Evolutionary conservation across 2,329 filamentous ascomycete species (phyloP), one percentile per base, ranked within the genome.

Genomic region (Xylaria arbuscula): DNA sequence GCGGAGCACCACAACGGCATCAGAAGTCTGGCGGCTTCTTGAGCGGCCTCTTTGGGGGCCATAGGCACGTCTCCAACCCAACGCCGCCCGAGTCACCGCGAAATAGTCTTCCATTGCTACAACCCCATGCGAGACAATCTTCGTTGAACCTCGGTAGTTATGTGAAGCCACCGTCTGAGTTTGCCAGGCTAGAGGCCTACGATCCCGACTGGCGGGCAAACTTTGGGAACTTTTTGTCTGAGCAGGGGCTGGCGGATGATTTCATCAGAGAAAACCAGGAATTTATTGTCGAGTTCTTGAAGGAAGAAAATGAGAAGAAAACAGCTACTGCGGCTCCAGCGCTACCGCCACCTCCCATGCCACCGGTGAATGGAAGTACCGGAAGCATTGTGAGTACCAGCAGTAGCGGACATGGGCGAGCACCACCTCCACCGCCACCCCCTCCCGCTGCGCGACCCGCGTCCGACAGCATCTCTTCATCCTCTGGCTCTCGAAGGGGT

Each of bases 201-300:
- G 88, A 91, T 76, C 87, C 88, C 1, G 80, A 86, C 68, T 91
- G 89, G 89, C 84, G 88, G 69, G 87, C 89, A 72, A 87, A 89
- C 72, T 90, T 90, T 80, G 88, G 89, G 42, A 87, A 89, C 70
- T 88, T 90, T 73, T 80, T 91, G 62, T 87, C 83, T 65, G 81
- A 86, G 54, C 89, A 89, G 80, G 89, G 88, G 17, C 82, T 90
- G 69, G 89, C 86, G 7, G 88, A 90, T 73, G 88, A 90, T 72
- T 88, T 90, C 70, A 91, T 91, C 75, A 86, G 85, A 71, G 88
- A 90, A 45, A 90, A 91, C 74, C 89, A 91, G 74, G 88, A 90
- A 73, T 91, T 91, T 71, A 91, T 91, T 75, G 85, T 90, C 71
- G 85, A 89, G 47, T 91, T 90, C 73, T 80, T 91, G 68, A 86